These are phyloP conservation scores for Tulasnella sp. DNA, from an alignment of 768 basidiomycete genomes.

Conservation along the genomic window DNA sequence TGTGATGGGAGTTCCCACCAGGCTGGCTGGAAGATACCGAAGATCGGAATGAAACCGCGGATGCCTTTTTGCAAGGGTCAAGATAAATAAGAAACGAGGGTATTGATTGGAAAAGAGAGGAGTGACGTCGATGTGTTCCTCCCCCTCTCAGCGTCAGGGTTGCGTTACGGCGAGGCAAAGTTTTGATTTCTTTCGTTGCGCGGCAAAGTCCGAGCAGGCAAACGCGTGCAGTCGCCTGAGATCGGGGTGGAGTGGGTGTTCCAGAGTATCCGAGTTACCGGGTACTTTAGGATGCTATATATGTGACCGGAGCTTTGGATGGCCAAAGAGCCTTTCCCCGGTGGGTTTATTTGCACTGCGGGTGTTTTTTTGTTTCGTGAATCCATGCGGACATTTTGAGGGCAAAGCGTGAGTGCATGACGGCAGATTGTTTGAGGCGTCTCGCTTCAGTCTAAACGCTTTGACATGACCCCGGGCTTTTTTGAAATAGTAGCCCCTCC, in stretches of 20 bases:
- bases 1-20: neutral
- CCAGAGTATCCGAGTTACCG: neutral
- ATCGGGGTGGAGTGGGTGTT: neutral
- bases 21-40: neutral
- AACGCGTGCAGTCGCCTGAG: neutral
- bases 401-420: conserved; percentile 2
- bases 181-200: too few species aligned
- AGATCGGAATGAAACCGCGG: too few species aligned
- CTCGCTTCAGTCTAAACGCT: neutral
- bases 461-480: neutral
- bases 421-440: neutral
- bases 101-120: too few species aligned
- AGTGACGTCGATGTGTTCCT: neutral
- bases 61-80: too few species aligned
- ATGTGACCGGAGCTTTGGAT: neutral
- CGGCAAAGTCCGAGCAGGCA: neutral
- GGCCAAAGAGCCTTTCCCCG: neutral
- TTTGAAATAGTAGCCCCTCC: neutral
- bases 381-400: neutral
- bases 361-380: neutral
- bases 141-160: neutral
- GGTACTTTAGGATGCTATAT: neutral
- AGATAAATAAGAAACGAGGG: too few species aligned
- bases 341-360: neutral
- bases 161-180: neutral